Evolutionary conservation across 495 filamentous ascomycete genomes (phyloP).

Genomic region (Neurospora intermedia): DNA sequence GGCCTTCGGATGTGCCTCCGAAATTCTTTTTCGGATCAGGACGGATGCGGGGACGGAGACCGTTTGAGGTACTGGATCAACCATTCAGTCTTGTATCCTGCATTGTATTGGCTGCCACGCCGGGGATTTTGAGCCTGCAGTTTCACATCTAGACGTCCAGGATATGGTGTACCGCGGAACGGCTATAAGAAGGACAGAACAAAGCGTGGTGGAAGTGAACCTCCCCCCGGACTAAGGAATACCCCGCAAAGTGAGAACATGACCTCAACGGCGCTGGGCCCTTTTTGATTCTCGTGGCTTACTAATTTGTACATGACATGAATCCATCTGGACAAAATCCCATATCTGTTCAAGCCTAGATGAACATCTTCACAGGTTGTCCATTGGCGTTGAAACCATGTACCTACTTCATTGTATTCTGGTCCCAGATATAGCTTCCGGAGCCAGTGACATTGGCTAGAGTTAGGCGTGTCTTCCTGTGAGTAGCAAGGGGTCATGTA

Average conservation of each 20-base stretch:
- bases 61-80: neutral
- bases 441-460: neutral
- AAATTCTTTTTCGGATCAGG: neutral
- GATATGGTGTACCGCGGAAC: neutral
- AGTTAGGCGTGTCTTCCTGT: neutral
- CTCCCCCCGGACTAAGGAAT: neutral
- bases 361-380: neutral
- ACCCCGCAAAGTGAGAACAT: neutral
- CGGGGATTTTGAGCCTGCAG: neutral
- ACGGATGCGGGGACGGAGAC: neutral
- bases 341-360: neutral
- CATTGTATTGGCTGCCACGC: neutral
- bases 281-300: neutral
- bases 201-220: neutral
- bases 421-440: neutral
- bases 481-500: neutral
- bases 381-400: neutral
- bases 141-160: neutral
- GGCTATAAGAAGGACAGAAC: neutral
- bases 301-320: neutral
- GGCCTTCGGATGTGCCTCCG: neutral
- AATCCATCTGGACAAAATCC: neutral
- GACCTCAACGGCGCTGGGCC: neutral
- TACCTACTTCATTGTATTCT: neutral
- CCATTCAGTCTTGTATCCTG: neutral